Evolutionary conservation across 805 yeast species (phyloP), one percentile per base, ranked within the genome.

Genomic region (Kazachstania bromeliacearum): DNA sequence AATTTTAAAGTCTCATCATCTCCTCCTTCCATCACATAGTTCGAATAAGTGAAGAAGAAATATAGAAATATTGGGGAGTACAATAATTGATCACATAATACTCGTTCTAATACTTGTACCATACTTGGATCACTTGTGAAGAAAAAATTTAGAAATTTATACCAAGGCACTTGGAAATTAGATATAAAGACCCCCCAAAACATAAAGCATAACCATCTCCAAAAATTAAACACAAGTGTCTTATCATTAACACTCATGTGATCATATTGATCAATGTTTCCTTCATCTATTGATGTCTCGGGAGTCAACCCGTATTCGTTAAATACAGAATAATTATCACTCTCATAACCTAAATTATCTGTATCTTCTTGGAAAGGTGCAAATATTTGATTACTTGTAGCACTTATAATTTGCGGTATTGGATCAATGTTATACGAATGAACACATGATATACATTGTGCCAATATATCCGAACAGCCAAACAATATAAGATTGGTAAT

Each of bases 381-480:
- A 16, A 41, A 35, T 12, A 48, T 25, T 10, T 34, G 39, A n/a
- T 36, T 33, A 2, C 45, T 40, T 7, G 51, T 32, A 7, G 36
- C 21, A 26, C 43, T 46, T 16, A 46, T 36, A 7, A 44, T 38
- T n/a, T 40, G 41, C 14, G 53, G 55, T 9, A 48, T 40, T 15
- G 57, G 52, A 32, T 45, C 49, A 13, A 47, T 39, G 40, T 34
- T 15, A 22, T 25, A 22, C 4, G 55, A 40, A 28, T 40, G 38
- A 31, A 63, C 55, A 23, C 68, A 60, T 4, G 73, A 51, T 4
- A 85, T 64, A 3, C 81, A 70, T 57, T 89, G 97, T 0, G 97
- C 97, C 43, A 88, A 54, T 0, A 88, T 75, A 55, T 89, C 97
- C 0, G 96, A 87, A n/a, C 85, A 76, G 0, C 95, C 96, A 55